phyloP scores from a whole-genome alignment of 768 basidiomycete species.

The Rubroboletus satanas region DNA sequence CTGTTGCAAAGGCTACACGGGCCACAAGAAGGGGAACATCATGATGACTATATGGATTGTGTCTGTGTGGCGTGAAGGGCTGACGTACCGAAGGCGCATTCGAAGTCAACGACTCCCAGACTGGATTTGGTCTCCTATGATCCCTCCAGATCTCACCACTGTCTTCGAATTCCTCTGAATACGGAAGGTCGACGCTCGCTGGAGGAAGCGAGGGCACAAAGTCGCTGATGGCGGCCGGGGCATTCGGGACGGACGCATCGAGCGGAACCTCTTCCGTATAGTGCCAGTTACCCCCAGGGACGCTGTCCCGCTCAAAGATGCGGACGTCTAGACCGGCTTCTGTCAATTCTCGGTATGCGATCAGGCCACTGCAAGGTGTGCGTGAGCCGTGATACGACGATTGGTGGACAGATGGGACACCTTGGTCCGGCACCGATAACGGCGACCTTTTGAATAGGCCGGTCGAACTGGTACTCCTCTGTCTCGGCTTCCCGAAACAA shows the following conservation, averaged over 20 bases:
- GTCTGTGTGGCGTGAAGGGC: background rate
- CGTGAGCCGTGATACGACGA: background rate
- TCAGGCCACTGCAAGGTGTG: constrained; percentile 4
- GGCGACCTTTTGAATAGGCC: constrained; percentile 9
- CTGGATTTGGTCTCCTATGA: constrained; percentile 9
- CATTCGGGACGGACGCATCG: constrained; percentile 12
- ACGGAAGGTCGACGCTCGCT: constrained; percentile 1
- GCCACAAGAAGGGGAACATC: background rate
- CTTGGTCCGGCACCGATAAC: constrained; percentile 17
- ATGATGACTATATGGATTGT: background rate
- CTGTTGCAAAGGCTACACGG: background rate
- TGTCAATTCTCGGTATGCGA: constrained; percentile 12
- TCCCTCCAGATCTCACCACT: constrained; percentile 3
- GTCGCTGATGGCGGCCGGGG: background rate
- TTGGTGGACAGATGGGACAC: background rate
- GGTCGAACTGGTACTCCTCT: background rate
- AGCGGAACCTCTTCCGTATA: constrained; percentile 14
- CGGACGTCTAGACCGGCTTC: constrained; percentile 16
- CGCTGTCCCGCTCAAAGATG: constrained; percentile 14
- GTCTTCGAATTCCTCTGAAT: constrained; percentile 8
- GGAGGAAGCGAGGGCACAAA: constrained; percentile 13
- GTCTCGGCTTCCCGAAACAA: background rate
- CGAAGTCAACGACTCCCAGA: constrained; percentile 15
- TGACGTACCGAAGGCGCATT: constrained; percentile 12
- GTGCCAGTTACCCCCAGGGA: constrained; percentile 14